A percentile compares a stretch with the other conserved stretches of the same genome.
Conservation (phyloP, 768 basidiomycete species). For the Holtermannia corniformis region DNA sequence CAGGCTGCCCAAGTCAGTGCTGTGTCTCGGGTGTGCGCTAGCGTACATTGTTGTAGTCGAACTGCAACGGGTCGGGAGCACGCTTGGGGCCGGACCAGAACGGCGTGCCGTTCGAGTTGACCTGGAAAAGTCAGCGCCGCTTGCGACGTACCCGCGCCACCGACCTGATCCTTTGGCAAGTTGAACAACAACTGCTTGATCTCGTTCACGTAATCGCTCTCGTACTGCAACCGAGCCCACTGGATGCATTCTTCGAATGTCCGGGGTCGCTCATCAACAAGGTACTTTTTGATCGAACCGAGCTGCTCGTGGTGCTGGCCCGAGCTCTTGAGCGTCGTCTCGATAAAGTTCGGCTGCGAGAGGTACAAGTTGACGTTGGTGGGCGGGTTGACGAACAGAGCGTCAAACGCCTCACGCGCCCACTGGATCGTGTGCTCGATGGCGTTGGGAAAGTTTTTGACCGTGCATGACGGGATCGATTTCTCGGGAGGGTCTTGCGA, state of each 20-base stretch:
- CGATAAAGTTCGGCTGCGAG: conserved; percentile 89
- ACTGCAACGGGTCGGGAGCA: conserved; percentile 80
- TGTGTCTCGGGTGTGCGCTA: background rate
- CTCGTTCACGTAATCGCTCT: conserved; percentile 82
- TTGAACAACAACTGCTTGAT: conserved; percentile 89
- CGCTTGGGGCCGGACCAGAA: conserved; percentile 99
- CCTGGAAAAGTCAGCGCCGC: conserved; percentile 22
- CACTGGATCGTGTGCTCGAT: conserved; percentile 99
- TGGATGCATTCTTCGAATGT: conserved; percentile 95
- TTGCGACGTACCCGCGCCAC: conserved; percentile 8
- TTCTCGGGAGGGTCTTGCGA: conserved; percentile 99
- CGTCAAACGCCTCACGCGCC: conserved; percentile 87
- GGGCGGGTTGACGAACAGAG: conserved; percentile 83
- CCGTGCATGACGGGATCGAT: conserved; percentile 89
- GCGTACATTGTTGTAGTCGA: conserved; percentile 77
- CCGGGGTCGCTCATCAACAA: conserved; percentile 85
- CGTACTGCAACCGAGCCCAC: conserved; percentile 93
- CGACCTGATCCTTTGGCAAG: conserved; percentile 80
- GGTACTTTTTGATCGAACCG: conserved; percentile 74
- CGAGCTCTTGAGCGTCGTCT: conserved; percentile 78
- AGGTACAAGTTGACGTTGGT: conserved; percentile 93
- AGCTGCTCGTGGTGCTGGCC: conserved; percentile 85
- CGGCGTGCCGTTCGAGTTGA: conserved; percentile 80
- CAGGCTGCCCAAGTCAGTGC: conserved; percentile 49
- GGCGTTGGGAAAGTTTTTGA: conserved; percentile 97